Conservation (phyloP, 1,284 basidiomycete species). For the Neolentinus lepideus region DNA sequence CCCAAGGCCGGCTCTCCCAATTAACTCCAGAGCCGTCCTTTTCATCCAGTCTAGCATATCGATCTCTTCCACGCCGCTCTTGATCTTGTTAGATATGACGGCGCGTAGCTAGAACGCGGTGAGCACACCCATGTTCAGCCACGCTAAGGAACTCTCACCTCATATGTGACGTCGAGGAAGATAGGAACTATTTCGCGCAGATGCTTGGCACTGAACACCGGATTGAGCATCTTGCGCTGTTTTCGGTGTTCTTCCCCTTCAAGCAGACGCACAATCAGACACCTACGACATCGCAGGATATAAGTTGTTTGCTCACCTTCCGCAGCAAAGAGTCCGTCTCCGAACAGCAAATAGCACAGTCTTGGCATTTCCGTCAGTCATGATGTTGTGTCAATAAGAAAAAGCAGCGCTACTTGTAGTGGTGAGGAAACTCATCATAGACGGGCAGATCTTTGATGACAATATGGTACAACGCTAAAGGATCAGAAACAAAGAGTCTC, state of each 20-base stretch:
- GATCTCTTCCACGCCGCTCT: not conserved
- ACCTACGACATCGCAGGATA: too few relatives aligned
- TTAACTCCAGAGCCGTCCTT: slow-evolving; percentile 5
- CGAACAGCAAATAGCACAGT: slow-evolving; percentile 27
- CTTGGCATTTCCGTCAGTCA: slow-evolving; percentile 13
- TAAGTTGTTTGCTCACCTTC: not conserved
- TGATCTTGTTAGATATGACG: not conserved
- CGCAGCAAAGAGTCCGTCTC: slow-evolving; percentile 25
- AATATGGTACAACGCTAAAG: slow-evolving; percentile 17
- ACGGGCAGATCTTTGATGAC: slow-evolving; percentile 18
- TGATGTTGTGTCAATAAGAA: slow-evolving; percentile 33
- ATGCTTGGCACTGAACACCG: slow-evolving; percentile 40
- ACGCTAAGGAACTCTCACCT: slow-evolving; percentile 18
- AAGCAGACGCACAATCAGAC: not conserved
- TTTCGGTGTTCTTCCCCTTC: slow-evolving; percentile 40
- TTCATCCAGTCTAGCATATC: slow-evolving; percentile 7
- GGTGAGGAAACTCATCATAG: slow-evolving; percentile 10
- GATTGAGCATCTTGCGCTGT: slow-evolving; percentile 42
- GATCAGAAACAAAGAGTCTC: slow-evolving; percentile 19
- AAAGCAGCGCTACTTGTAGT: slow-evolving; percentile 4
- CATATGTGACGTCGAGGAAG: slow-evolving; percentile 37
- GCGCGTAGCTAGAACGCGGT: not conserved
- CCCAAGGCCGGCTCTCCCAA: slow-evolving; percentile 7
- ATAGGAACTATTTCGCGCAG: slow-evolving; percentile 37
- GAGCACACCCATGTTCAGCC: not conserved